phyloP scores from a whole-genome alignment of 371 early-diverging fungal species.

The Apophysomyces trapeziformis region DNA sequence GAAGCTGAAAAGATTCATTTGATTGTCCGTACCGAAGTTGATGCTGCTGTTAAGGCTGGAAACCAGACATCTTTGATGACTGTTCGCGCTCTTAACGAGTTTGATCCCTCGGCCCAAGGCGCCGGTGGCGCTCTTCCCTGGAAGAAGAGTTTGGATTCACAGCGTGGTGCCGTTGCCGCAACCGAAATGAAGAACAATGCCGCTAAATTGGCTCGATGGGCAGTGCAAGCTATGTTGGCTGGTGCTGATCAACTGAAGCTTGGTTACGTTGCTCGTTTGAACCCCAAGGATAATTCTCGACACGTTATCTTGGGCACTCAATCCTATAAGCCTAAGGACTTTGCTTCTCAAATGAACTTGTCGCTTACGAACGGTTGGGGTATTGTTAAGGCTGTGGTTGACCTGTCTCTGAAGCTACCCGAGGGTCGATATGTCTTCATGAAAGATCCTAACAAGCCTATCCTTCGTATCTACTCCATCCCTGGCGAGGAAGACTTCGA shows the following conservation, averaged over 20 bases:
- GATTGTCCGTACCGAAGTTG: constrained; percentile 90
- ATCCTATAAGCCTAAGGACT: constrained; percentile 89
- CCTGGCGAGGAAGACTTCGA: constrained; percentile 72
- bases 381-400: constrained; percentile 91
- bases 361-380: constrained; percentile 91
- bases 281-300: constrained; percentile 79
- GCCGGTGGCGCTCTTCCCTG: constrained; percentile 92
- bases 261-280: constrained; percentile 84
- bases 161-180: constrained; percentile 96
- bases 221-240: constrained; percentile 87
- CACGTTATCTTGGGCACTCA: constrained; percentile 88
- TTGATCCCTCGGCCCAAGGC: constrained; percentile 87
- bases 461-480: constrained; percentile 81
- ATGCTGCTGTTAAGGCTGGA: constrained; percentile 74
- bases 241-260: constrained; percentile 91
- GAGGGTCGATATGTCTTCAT: constrained; percentile 95
- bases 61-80: constrained; percentile 70
- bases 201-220: constrained; percentile 94
- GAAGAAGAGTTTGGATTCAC: constrained; percentile 93
- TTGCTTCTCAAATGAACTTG: constrained; percentile 90
- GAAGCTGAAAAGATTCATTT: constrained; percentile 59
- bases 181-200: constrained; percentile 98
- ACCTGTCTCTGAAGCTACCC: constrained; percentile 80
- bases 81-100: constrained; percentile 89
- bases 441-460: constrained; percentile 95